phyloP scores from a whole-genome alignment of 2,329 filamentous ascomycete species.

The Fusarium cicatricum region DNA sequence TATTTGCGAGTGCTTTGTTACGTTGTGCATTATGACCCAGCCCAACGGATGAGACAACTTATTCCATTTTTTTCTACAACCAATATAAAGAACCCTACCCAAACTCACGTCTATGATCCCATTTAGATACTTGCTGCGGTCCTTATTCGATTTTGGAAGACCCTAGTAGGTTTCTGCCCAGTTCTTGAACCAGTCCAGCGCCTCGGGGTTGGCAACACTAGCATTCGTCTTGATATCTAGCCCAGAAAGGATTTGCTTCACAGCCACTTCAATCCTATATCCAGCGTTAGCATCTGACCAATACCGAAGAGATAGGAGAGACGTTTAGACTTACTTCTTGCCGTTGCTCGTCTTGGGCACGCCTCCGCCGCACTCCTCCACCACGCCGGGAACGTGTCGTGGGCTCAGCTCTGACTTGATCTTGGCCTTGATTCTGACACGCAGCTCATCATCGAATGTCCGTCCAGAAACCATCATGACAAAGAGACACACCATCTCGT shows the following conservation, averaged over 20 bases:
- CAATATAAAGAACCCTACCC: too few species aligned
- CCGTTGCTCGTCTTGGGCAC: constrained; percentile 94
- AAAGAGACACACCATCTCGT: constrained; percentile 91
- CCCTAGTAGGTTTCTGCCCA: constrained; percentile 70
- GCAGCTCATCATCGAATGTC: constrained; percentile 67
- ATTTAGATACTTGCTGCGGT: too few species aligned
- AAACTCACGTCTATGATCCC: too few species aligned
- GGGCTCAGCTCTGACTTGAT: constrained; percentile 84
- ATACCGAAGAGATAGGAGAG: background rate
- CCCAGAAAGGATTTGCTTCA: constrained; percentile 95
- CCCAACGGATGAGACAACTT: too few species aligned
- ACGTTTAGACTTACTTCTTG: constrained; percentile 76
- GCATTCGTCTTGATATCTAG: constrained; percentile 87
- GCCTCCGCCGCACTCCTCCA: constrained; percentile 80
- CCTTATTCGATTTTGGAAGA: too few species aligned
- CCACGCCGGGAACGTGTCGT: constrained; percentile 84
- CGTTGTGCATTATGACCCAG: too few species aligned
- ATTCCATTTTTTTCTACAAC: too few species aligned
- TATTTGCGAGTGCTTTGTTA: too few species aligned
- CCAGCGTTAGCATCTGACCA: constrained; percentile 19
- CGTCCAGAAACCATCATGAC: constrained; percentile 74
- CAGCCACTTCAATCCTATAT: constrained; percentile 84
- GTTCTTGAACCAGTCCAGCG: constrained; percentile 84
- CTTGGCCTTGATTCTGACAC: constrained; percentile 68
- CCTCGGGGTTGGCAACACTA: constrained; percentile 90